Base-by-base conservation (phyloP, 495 filamentous ascomycete genomes). In the Entonaema liquescens region DNA sequence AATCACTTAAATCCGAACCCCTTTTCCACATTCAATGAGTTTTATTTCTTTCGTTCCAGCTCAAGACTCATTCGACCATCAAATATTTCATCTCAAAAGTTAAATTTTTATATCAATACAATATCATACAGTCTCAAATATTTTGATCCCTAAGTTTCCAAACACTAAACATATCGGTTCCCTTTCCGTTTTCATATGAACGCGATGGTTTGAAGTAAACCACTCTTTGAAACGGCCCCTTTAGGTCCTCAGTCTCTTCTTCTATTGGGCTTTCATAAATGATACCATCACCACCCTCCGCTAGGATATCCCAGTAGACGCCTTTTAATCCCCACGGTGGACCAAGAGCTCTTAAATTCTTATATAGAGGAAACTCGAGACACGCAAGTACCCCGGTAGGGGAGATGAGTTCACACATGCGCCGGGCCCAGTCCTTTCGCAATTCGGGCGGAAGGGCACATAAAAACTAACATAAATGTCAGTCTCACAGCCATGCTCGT, bases 301-400 rank as follows among this genome's bases (percentile, higher is more conserved):
- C 84, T 36, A 93, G 79, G 71, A 91, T 85, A 68, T 85, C 84
- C 72, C 87, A 77, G 71, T 94, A 92, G 7, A 91, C 84, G 49
- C 83, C 79, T 2, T 88, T 85, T 6, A 90, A 72, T 19, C 85
- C 81, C 78, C 83, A 93, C 19, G 92, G 92, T 3, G 92, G 92
- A 0, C 91, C 91, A 11, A 83, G 83, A 19, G 81, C 80, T 36
- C 79, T 83, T 12, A 87, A 84, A 56, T 87, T 80, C 75, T 94
- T 94, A 71, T 86, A 86, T 17, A 89, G 85, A 1, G 92, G 92
- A 76, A 91, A 94, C 77, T 95, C 92, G 28, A 94, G 78, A 68
- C 92, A 94, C 26, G 93, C 84, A 57, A 94, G 79, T 19, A 89
- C 87, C n/a, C 78, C 78, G 6, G 80, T 78, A 9, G 85, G 83